phyloP scores from a whole-genome alignment of 192 early-diverging fungal genomes.

The Backusella mclennaniae region DNA sequence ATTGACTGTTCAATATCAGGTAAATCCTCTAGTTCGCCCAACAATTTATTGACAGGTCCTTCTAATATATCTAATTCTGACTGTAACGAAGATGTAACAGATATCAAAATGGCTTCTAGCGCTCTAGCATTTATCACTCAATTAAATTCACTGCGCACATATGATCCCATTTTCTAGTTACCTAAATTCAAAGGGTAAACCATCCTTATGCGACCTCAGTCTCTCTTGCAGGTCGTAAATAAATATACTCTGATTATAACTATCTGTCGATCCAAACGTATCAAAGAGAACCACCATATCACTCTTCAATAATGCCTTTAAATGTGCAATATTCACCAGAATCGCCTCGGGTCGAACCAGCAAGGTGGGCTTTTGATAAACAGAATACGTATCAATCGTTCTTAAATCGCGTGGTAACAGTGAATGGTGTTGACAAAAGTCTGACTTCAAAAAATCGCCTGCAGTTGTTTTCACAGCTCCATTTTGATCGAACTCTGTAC shows the following conservation, averaged over 20 bases:
- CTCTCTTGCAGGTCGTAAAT: slow-evolving; percentile 79
- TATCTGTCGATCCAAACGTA: slow-evolving; percentile 62
- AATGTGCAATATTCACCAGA: slow-evolving; percentile 78
- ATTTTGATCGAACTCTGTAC: slow-evolving; percentile 67
- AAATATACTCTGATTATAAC: slow-evolving; percentile 72
- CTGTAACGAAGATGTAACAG: slow-evolving; percentile 65
- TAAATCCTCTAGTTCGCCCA: slow-evolving; percentile 60
- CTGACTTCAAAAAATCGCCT: slow-evolving; percentile 75
- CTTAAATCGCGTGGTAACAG: slow-evolving; percentile 85
- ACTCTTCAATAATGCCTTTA: slow-evolving; percentile 78
- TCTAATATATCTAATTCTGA: slow-evolving; percentile 68
- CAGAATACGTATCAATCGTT: slow-evolving; percentile 72
- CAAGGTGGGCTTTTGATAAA: slow-evolving; percentile 79
- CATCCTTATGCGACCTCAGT: slow-evolving; percentile 51
- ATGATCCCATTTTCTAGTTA: slow-evolving; percentile 9
- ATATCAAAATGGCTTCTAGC: slow-evolving; percentile 78
- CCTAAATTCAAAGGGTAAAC: slow-evolving; percentile 56
- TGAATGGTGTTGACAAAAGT: slow-evolving; percentile 74
- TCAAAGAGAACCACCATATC: slow-evolving; percentile 78
- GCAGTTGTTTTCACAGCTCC: slow-evolving; percentile 70
- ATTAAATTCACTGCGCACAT: neutral
- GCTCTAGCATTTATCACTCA: slow-evolving; percentile 46
- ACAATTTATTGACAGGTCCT: slow-evolving; percentile 57
- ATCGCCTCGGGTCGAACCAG: slow-evolving; percentile 82
- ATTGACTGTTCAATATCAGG: slow-evolving; percentile 80